Conservation (phyloP, 2,329 filamentous ascomycete genomes). For the Phoma sp. region DNA sequence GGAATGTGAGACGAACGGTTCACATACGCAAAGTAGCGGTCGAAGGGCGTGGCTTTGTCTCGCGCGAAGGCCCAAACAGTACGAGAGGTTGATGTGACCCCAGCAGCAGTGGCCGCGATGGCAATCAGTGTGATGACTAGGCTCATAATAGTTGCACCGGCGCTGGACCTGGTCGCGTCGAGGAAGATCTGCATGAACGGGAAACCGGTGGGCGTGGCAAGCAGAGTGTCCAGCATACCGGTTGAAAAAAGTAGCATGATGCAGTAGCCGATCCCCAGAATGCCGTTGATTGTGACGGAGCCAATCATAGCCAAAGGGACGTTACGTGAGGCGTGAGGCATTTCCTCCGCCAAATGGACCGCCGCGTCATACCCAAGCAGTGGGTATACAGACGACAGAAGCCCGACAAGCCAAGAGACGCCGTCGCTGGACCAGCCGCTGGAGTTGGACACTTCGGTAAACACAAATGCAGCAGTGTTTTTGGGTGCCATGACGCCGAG, state of each 20-base stretch:
- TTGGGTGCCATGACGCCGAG: slow-evolving; percentile 30
- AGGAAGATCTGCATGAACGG: slow-evolving; percentile 58
- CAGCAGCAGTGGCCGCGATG: slow-evolving; percentile 30
- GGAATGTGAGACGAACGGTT: slow-evolving; percentile 43
- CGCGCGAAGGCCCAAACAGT: slow-evolving; percentile 51
- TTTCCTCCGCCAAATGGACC: slow-evolving; percentile 49
- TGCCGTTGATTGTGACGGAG: slow-evolving; percentile 50
- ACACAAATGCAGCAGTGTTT: slow-evolving; percentile 27
- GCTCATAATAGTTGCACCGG: slow-evolving; percentile 54
- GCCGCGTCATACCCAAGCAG: slow-evolving; percentile 50
- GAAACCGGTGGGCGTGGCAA: slow-evolving; percentile 50
- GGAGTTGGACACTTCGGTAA: slow-evolving; percentile 25
- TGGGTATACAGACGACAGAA: slow-evolving; percentile 31
- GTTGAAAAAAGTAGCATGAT: slow-evolving; percentile 55
- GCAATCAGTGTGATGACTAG: slow-evolving; percentile 20
- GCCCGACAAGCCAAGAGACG: slow-evolving; percentile 33
- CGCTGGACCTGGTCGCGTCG: slow-evolving; percentile 24
- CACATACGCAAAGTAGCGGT: slow-evolving; percentile 48
- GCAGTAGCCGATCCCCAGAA: slow-evolving; percentile 54
- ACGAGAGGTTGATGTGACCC: slow-evolving; percentile 47
- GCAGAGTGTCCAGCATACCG: slow-evolving; percentile 48
- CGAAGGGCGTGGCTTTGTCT: slow-evolving; percentile 49
- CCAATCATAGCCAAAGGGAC: slow-evolving; percentile 46
- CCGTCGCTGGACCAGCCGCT: slow-evolving; percentile 31
- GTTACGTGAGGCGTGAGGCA: slow-evolving; percentile 32